Conservation (phyloP, 2,329 filamentous ascomycete genomes). For the Periconia digitata region DNA sequence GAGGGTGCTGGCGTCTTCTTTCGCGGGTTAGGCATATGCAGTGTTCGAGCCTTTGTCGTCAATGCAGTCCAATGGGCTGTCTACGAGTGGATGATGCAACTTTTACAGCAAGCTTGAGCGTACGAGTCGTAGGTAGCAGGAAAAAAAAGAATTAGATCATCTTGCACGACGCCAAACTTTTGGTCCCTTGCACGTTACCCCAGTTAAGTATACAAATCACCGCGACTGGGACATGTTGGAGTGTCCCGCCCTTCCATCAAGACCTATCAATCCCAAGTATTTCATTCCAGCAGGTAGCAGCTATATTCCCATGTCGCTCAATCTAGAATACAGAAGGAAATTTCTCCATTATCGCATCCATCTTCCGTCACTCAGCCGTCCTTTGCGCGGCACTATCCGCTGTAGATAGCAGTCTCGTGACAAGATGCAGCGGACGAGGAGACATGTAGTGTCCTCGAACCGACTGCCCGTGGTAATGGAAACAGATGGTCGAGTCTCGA, state of each 20-base stretch:
- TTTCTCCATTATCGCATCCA: constrained; percentile 22
- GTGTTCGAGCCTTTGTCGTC: constrained; percentile 82
- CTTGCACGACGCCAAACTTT: background rate
- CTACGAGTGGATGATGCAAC: constrained; percentile 82
- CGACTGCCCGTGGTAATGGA: constrained; percentile 6
- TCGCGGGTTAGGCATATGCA: constrained; percentile 79
- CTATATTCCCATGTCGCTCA: constrained; percentile 16
- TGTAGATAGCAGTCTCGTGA: constrained; percentile 18
- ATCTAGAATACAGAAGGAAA: constrained; percentile 41
- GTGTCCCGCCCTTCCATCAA: background rate
- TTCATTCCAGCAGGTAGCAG: constrained; percentile 1
- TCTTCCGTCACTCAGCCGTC: constrained; percentile 10
- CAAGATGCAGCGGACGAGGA: constrained; percentile 18
- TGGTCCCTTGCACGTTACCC: background rate
- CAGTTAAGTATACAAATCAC: background rate
- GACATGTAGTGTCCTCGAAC: constrained; percentile 15
- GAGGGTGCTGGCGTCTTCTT: constrained; percentile 79
- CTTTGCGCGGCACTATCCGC: constrained; percentile 12
- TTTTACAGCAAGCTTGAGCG: constrained; percentile 21
- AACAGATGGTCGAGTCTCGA: background rate
- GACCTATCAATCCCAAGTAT: background rate
- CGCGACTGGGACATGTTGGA: background rate
- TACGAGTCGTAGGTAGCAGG: no score
- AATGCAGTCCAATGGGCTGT: constrained; percentile 92
- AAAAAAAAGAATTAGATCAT: background rate